phyloP scores from a whole-genome alignment of 305 asterid species.

The Withania somnifera region DNA sequence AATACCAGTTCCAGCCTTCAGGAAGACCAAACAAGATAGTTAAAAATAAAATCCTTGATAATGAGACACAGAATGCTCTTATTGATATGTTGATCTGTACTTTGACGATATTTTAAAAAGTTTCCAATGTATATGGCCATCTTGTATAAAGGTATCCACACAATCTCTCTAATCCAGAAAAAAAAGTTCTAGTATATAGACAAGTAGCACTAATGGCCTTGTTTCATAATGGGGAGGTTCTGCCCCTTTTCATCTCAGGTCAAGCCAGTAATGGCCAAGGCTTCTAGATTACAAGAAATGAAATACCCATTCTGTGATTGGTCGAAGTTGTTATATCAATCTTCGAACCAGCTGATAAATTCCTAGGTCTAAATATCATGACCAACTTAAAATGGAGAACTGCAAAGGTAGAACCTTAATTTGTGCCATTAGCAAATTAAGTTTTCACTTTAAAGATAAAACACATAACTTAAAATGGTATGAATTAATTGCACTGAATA shows the following conservation, averaged over 20 bases:
- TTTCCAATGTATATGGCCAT: neutral
- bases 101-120: neutral
- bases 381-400: neutral
- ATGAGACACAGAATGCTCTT: neutral
- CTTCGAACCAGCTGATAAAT: neutral
- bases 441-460: neutral
- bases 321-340: neutral
- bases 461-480: neutral
- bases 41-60: neutral
- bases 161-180: neutral
- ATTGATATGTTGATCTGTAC: neutral
- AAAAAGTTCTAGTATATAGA: neutral
- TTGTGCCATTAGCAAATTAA: neutral
- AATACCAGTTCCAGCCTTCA: conserved; percentile 97
- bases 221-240: neutral
- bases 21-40: conserved; percentile 12
- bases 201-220: neutral
- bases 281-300: neutral
- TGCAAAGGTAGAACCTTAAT: neutral
- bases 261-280: neutral
- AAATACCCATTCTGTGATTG: neutral
- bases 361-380: neutral
- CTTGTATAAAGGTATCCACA: neutral
- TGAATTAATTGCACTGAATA: neutral
- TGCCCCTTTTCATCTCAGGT: neutral